These are phyloP conservation scores for Fusarium sp. DNA, from an alignment of 2,329 filamentous ascomycete genomes.

Conservation along the genomic window DNA sequence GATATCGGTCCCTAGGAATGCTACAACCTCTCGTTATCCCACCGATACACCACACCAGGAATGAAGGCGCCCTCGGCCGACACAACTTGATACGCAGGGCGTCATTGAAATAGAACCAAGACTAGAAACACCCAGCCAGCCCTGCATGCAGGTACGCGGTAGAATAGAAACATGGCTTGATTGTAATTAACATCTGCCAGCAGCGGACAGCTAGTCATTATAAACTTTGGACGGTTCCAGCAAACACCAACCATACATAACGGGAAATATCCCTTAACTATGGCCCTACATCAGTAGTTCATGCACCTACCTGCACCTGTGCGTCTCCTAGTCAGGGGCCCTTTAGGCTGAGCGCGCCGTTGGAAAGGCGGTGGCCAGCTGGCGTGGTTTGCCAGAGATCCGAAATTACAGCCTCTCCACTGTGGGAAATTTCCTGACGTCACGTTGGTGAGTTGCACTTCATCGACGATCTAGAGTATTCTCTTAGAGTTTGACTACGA, in stretches of 20 bases:
- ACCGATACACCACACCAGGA: constrained; percentile 25
- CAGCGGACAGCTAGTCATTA: constrained; percentile 20
- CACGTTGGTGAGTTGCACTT: constrained; percentile 23
- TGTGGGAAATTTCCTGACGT: constrained; percentile 41
- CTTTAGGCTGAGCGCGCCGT: constrained; percentile 2
- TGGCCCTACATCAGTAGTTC: constrained; percentile 24
- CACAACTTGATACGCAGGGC: constrained; percentile 14
- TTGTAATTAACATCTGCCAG: constrained; percentile 12
- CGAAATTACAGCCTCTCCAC: constrained; percentile 42
- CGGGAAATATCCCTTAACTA: constrained; percentile 14
- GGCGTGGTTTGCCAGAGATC: constrained; percentile 12
- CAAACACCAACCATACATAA: constrained; percentile 2
- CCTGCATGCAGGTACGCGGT: not conserved
- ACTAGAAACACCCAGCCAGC: constrained; percentile 3
- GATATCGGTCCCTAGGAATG: constrained; percentile 29
- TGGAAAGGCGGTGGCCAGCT: constrained; percentile 15
- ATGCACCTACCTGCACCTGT: constrained; percentile 19
- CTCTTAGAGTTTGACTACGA: not conserved
- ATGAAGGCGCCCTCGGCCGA: constrained; percentile 13
- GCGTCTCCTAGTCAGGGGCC: constrained; percentile 35
- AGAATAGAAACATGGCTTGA: not conserved
- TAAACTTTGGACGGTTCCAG: constrained; percentile 14
- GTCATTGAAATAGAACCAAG: constrained; percentile 11
- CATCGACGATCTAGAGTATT: constrained; percentile 39
- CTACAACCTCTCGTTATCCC: constrained; percentile 7